Base-by-base conservation (phyloP, 306 rosid species). In the Astragalus glycyphyllos region DNA sequence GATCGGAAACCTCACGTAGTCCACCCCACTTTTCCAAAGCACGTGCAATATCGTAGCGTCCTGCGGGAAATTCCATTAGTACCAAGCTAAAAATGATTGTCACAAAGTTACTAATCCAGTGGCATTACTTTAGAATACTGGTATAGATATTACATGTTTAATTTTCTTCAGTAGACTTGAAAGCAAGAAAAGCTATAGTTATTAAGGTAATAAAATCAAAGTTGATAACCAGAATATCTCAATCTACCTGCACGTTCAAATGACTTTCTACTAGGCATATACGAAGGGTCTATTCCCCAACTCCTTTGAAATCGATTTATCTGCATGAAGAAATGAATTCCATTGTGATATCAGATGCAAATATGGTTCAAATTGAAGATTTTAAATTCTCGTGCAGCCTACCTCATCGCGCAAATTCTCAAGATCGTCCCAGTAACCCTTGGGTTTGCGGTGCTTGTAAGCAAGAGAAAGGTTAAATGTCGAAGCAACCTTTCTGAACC, bases 11-110 rank as follows among this genome's bases (percentile, higher is more conserved):
- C 78, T 92, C 92, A 53, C 73, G 89, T 11, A 92, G 88, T 13
- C 98, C 98, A 0, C 98, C 98, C 98, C 96, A 90, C 65, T 87
- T 92, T 70, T 92, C 98, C 65, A 92, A 45, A 5, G 96, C 92
- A 1, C 88, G 98, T 0, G 98, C 96, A 31, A 92, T 92, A 70
- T 92, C 95, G n/a, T 78, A 88, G 45, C 89, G 90, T 16, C 96
- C 98, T 89, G 79, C 23, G 66, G 42, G 77, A 69, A 77, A 65
- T 73, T 68, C 5, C 73, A 32, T 55, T 1, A 2, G 44, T n/a
- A 41, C 51, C 38, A 47, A 50, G 41, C 68, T 77, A 11, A 67
- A 60, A 55, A 54, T 41, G 75, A 40, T n/a, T 51, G 49, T 8
- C 8, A 10, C 35, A 9, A 61, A 54, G 60, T 4, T 29, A 29